phyloP scores from a whole-genome alignment of 2,329 filamentous ascomycete genomes.

The Xylariaceae sp. region DNA sequence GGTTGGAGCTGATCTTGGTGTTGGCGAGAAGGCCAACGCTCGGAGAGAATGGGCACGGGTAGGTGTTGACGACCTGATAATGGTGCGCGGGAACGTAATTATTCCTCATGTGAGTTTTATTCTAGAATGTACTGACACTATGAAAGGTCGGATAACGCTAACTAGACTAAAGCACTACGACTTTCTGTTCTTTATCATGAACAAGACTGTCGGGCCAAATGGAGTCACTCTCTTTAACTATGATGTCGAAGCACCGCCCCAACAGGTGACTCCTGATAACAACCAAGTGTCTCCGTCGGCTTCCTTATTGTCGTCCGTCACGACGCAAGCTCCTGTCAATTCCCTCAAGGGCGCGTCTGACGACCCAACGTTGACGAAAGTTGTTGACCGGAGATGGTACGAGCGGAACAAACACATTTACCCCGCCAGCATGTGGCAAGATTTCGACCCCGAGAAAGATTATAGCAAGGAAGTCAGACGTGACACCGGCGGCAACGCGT shows the following conservation, averaged over 20 bases:
- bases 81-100: conserved; percentile 88
- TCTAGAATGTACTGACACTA: background rate
- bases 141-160: conserved; percentile 4
- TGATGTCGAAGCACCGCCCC: conserved; percentile 53
- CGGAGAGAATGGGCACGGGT: conserved; percentile 89
- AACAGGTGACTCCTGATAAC: conserved; percentile 22
- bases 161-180: conserved; percentile 79
- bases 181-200: conserved; percentile 95
- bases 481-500: conserved; percentile 88
- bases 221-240: conserved; percentile 80
- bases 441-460: conserved; percentile 89
- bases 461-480: conserved; percentile 79
- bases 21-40: conserved; percentile 71
- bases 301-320: conserved; percentile 46
- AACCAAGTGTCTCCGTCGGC: conserved; percentile 45
- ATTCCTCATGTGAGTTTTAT: conserved; percentile 81
- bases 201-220: conserved; percentile 77
- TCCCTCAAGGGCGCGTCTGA: conserved; percentile 76
- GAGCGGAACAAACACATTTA: conserved; percentile 98
- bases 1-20: conserved; percentile 81
- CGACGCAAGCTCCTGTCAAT: conserved; percentile 53
- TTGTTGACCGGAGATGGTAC: conserved; percentile 96
- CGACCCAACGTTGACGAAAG: conserved; percentile 84
- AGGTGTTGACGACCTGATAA: conserved; percentile 92
- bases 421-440: conserved; percentile 92